phyloP scores from a whole-genome alignment of 106 monocot species.

The Alisma plantagoaquatica region DNA sequence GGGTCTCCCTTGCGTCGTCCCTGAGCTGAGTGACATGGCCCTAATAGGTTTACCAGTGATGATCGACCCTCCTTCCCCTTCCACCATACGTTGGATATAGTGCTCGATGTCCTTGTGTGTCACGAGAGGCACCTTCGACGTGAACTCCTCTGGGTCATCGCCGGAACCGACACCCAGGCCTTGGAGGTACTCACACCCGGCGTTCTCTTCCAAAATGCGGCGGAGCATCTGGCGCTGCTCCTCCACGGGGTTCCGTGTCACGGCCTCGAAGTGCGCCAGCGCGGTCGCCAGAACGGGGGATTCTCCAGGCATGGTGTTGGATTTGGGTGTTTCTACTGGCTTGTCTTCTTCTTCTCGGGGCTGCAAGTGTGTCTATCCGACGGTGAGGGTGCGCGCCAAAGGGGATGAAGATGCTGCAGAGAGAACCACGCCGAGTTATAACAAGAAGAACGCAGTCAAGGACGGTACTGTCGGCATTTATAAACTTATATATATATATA shows the following conservation, averaged over 20 bases:
- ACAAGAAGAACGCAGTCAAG: no score
- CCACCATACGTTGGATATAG: constrained; percentile 59
- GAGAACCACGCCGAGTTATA: no score
- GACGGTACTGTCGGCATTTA: no score
- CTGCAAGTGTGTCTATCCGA: no score
- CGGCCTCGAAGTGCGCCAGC: constrained; percentile 48
- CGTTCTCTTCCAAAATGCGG: constrained; percentile 56
- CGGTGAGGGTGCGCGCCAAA: no score
- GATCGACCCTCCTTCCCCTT: constrained; percentile 47
- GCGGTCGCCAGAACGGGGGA: constrained; percentile 13
- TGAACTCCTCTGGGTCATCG: constrained; percentile 47
- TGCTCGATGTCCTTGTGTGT: constrained; percentile 62
- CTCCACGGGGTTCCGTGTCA: constrained; percentile 39
- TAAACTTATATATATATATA: no score
- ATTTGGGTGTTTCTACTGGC: no score
- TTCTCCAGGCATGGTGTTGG: background rate
- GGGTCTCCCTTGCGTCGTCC: constrained; percentile 53
- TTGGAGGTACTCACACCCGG: constrained; percentile 55
- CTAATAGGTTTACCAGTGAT: constrained; percentile 59
- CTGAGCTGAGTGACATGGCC: constrained; percentile 58
- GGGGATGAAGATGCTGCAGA: no score
- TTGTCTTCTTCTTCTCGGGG: no score
- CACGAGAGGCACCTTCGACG: constrained; percentile 53
- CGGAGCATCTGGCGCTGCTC: constrained; percentile 57
- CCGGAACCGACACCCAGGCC: constrained; percentile 40